These are phyloP conservation scores for Conticribra guillardii DNA, from an alignment of 108 stramenopile species.

Conservation along the genomic window DNA sequence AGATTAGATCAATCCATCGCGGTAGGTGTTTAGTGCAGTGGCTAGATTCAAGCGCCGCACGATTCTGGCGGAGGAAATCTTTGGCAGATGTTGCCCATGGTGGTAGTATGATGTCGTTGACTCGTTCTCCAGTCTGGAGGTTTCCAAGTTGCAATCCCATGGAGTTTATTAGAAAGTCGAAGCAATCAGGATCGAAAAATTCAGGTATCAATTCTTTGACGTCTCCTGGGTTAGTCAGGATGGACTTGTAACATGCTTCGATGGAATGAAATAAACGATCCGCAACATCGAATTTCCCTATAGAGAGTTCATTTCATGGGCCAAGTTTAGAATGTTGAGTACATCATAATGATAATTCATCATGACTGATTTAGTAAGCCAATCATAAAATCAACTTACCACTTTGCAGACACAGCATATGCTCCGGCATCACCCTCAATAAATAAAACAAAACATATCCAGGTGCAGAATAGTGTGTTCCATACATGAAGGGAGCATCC, in stretches of 20 bases:
- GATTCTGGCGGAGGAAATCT: conserved; percentile 89
- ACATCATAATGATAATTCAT: background rate
- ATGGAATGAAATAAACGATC: conserved; percentile 95
- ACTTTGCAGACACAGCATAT: conserved; percentile 98
- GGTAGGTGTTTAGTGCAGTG: conserved; percentile 85
- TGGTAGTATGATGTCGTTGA: conserved; percentile 91
- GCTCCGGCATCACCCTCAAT: conserved; percentile 94
- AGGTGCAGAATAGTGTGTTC: conserved; percentile 95
- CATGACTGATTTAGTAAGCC: background rate
- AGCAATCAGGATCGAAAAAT: conserved; percentile 86
- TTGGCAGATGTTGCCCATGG: conserved; percentile 90
- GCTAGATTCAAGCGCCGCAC: conserved; percentile 93
- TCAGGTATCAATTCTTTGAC: conserved; percentile 98
- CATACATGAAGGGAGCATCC: conserved; percentile 90
- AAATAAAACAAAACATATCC: conserved; percentile 99
- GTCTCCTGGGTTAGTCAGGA: conserved; percentile 92
- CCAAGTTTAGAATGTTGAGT: background rate
- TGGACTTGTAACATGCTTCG: conserved; percentile 73
- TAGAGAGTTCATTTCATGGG: too few species aligned
- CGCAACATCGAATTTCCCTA: conserved; percentile 95
- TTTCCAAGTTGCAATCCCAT: conserved; percentile 92
- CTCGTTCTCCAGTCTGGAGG: conserved; percentile 86
- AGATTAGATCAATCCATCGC: conserved; percentile 98
- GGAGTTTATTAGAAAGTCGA: conserved; percentile 92
- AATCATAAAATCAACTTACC: conserved; percentile 47